Evolutionary conservation across 2,329 filamentous ascomycete species (phyloP).

Genomic region (Botrytis squamosa): DNA sequence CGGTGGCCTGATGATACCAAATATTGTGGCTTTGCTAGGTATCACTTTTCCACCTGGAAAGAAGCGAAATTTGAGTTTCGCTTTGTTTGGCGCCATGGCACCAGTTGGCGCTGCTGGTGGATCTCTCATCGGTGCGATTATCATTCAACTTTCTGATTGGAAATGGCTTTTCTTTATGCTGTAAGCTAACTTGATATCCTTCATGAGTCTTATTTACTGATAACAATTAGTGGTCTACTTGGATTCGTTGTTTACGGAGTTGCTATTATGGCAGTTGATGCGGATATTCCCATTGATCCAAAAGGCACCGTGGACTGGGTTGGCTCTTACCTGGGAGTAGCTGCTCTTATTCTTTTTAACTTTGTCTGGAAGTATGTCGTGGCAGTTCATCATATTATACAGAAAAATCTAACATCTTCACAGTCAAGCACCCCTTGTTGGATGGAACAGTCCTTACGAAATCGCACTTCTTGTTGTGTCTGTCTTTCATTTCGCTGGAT

Average conservation of each 20-base stretch:
- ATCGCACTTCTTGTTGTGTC: slow-evolving; percentile 25
- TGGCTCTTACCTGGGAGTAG: slow-evolving; percentile 43
- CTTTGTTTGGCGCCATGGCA: slow-evolving; percentile 47
- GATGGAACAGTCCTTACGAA: slow-evolving; percentile 29
- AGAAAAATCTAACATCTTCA: background rate
- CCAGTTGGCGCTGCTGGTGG: slow-evolving; percentile 47
- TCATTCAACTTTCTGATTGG: slow-evolving; percentile 40
- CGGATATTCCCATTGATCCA: slow-evolving; percentile 28
- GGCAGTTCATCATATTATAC: too few species aligned
- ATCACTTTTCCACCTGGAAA: slow-evolving; percentile 49
- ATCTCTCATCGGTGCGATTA: slow-evolving; percentile 42
- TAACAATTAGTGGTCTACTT: background rate
- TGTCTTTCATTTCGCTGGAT: slow-evolving; percentile 23
- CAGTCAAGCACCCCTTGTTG: slow-evolving; percentile 31
- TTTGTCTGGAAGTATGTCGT: slow-evolving; percentile 50
- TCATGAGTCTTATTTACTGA: background rate
- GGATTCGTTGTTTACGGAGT: slow-evolving; percentile 18
- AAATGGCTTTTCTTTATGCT: slow-evolving; percentile 46
- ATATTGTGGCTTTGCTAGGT: slow-evolving; percentile 49
- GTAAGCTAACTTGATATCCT: slow-evolving; percentile 19
- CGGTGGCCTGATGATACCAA: slow-evolving; percentile 50
- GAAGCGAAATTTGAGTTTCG: slow-evolving; percentile 45
- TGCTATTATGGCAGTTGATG: slow-evolving; percentile 6
- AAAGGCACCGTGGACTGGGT: slow-evolving; percentile 44
- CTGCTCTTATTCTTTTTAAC: slow-evolving; percentile 48